These are phyloP conservation scores for Neurospora sp. DNA, from an alignment of 495 filamentous ascomycete species.

Conservation along the genomic window DNA sequence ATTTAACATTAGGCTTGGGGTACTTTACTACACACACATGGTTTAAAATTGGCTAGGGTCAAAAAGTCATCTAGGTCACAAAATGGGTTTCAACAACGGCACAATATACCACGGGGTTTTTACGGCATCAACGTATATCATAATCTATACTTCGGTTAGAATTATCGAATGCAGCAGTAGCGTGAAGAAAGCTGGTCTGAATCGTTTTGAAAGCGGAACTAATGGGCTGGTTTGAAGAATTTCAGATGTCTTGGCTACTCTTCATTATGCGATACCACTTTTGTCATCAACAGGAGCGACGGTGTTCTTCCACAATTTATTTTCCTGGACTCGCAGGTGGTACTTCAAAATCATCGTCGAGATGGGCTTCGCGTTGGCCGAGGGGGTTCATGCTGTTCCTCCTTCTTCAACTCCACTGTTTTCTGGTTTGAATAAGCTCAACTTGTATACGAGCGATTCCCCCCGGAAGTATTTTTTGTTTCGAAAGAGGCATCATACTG, in stretches of 20 bases:
- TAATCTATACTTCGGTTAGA: not conserved
- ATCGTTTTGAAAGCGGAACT: not conserved
- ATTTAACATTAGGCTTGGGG: not conserved
- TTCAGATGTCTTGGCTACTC: not conserved
- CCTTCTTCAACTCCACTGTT: no score
- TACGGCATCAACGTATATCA: not conserved
- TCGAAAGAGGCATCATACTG: no score
- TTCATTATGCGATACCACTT: no score
- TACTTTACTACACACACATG: not conserved
- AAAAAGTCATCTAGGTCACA: conserved; percentile 9
- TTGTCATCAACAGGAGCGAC: no score
- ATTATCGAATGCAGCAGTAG: not conserved
- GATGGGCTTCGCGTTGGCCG: no score
- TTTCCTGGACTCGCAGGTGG: no score
- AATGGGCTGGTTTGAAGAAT: not conserved
- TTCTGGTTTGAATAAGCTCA: no score
- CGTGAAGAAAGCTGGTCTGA: not conserved
- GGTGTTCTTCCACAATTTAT: no score
- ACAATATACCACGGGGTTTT: conserved; percentile 1
- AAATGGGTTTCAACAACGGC: conserved; percentile 26
- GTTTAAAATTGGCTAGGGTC: not conserved
- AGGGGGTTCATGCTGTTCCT: no score
- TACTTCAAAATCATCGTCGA: no score
- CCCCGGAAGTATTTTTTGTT: no score
- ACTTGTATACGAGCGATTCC: no score